Evolutionary conservation across 352 stramenopile species (phyloP).

Genomic region (Phytophthora cryptogea): DNA sequence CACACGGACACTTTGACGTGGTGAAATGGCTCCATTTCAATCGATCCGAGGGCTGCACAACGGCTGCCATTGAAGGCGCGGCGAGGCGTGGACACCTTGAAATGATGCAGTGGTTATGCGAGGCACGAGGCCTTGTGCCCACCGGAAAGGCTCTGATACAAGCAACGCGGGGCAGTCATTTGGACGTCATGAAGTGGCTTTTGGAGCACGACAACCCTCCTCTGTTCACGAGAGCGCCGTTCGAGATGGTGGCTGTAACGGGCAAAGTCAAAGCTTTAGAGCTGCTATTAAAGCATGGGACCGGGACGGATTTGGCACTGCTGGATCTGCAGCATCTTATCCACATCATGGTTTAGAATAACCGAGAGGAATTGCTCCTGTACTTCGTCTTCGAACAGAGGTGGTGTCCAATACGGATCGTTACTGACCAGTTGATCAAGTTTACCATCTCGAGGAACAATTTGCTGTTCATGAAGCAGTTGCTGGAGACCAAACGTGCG

Average conservation of each 20-base stretch:
- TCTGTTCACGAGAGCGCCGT: background rate
- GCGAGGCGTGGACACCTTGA: background rate
- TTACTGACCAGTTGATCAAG: background rate
- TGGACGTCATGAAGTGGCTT: background rate
- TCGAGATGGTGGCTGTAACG: background rate
- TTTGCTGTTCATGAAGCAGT: background rate
- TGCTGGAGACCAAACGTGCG: background rate
- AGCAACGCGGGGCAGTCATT: background rate
- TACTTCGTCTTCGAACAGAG: background rate
- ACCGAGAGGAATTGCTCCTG: background rate
- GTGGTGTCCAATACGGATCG: background rate
- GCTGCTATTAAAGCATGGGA: background rate
- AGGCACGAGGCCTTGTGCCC: background rate
- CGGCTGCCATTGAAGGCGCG: background rate
- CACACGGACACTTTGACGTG: background rate
- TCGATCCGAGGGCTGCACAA: background rate
- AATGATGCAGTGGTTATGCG: background rate
- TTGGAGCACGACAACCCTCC: background rate
- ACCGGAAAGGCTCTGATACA: background rate
- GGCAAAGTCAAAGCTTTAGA: background rate
- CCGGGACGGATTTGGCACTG: background rate
- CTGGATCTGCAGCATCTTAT: background rate
- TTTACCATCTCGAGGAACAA: background rate
- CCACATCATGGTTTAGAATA: background rate
- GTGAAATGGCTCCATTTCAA: background rate